Conservation (phyloP, 2,329 filamentous ascomycete species). For the Ascochyta koolunga region DNA sequence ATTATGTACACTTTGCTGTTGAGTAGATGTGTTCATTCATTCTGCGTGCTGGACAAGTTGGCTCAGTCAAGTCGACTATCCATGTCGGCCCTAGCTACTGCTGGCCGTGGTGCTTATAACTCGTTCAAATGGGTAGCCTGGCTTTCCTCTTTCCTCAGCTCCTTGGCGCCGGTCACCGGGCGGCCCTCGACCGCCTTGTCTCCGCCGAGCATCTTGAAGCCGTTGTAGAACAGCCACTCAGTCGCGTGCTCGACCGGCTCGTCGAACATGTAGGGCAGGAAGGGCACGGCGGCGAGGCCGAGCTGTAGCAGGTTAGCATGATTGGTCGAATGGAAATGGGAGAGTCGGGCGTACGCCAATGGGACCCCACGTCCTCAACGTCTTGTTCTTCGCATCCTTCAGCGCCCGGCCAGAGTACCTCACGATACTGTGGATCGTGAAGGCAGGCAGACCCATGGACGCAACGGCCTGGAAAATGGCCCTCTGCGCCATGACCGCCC, state of each 20-base stretch:
- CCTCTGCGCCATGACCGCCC: constrained; percentile 88
- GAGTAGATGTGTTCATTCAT: background rate
- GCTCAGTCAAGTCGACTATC: background rate
- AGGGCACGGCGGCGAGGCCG: constrained; percentile 72
- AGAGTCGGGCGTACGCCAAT: constrained; percentile 73
- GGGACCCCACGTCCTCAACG: constrained; percentile 81
- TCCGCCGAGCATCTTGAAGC: constrained; percentile 75
- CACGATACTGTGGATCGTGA: constrained; percentile 93
- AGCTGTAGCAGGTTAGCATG: constrained; percentile 51
- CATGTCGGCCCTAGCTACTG: background rate
- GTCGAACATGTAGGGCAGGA: constrained; percentile 84
- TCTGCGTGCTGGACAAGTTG: background rate
- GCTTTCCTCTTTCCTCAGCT: constrained; percentile 43
- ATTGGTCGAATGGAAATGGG: background rate
- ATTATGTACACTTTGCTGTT: background rate
- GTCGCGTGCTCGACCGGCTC: constrained; percentile 91
- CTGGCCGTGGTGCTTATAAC: constrained; percentile 40
- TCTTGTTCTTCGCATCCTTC: constrained; percentile 78
- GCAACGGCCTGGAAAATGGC: constrained; percentile 90
- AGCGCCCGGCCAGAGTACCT: constrained; percentile 85
- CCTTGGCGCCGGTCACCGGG: constrained; percentile 48
- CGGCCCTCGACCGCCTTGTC: constrained; percentile 59
- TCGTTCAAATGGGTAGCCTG: constrained; percentile 47
- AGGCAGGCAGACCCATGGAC: constrained; percentile 90
- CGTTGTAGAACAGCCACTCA: constrained; percentile 87